A percentile compares a stretch with the other conserved stretches of the same genome.
Evolutionary conservation across 176 grass and related monocot species (phyloP).

Genomic region (Avena sativa): DNA sequence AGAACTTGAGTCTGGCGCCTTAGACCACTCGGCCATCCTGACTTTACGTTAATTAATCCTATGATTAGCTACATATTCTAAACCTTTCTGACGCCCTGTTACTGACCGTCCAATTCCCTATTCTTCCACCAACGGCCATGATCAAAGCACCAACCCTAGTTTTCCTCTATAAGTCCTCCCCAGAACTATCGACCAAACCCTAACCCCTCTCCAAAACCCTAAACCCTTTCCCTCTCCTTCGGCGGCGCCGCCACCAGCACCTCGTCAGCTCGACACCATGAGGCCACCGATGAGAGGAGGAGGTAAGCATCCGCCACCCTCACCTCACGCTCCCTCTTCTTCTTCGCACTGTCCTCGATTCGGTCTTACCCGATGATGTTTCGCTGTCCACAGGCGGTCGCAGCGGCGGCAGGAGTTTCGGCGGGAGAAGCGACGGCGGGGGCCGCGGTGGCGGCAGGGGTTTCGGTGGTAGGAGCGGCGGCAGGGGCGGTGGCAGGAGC

Average conservation of each 20-base stretch:
- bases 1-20: slow-evolving; percentile 99
- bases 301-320: background rate
- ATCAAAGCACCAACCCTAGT: slow-evolving; percentile 31
- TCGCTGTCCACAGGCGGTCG: slow-evolving; percentile 24
- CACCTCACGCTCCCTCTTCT: background rate
- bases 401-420: slow-evolving; percentile 43
- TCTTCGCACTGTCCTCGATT: background rate
- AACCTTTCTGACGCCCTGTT: background rate
- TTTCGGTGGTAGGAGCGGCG: slow-evolving; percentile 41
- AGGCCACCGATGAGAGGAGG: slow-evolving; percentile 54
- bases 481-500: slow-evolving; percentile 34
- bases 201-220: slow-evolving; percentile 49
- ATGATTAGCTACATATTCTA: fast-evolving
- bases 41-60: background rate
- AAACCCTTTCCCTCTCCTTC: slow-evolving; percentile 22
- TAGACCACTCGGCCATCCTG: slow-evolving; percentile 99
- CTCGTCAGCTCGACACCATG: slow-evolving; percentile 31
- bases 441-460: slow-evolving; percentile 38
- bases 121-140: background rate
- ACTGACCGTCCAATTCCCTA: slow-evolving; percentile 21
- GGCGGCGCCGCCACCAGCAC: slow-evolving; percentile 21
- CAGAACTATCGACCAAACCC: background rate
- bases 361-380: background rate
- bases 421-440: slow-evolving; percentile 37
- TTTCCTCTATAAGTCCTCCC: slow-evolving; percentile 39